These are phyloP conservation scores for Penicillium canariense DNA, from an alignment of 495 filamentous ascomycete genomes.

Conservation along the genomic window DNA sequence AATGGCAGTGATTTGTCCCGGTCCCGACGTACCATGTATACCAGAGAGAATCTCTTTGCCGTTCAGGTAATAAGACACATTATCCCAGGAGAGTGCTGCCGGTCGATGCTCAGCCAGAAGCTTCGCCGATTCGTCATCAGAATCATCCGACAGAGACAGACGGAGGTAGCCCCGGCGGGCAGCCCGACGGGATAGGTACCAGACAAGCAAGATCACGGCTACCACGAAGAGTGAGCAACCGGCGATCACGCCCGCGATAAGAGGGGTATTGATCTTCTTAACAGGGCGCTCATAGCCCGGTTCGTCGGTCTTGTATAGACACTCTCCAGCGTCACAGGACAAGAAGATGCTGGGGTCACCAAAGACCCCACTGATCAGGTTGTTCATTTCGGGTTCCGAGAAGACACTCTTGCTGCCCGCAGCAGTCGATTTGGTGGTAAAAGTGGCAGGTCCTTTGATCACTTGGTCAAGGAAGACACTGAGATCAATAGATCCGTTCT, in stretches of 20 bases:
- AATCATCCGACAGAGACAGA: slow-evolving; percentile 78
- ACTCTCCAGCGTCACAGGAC: slow-evolving; percentile 83
- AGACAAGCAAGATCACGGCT: slow-evolving; percentile 74
- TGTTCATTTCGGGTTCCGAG: slow-evolving; percentile 85
- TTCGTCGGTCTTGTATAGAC: slow-evolving; percentile 85
- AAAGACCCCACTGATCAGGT: slow-evolving; percentile 81
- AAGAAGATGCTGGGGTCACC: slow-evolving; percentile 86
- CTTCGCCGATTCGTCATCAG: slow-evolving; percentile 82
- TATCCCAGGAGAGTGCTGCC: slow-evolving; percentile 82
- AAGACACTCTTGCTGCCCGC: slow-evolving; percentile 68
- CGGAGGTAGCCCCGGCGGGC: slow-evolving; percentile 63
- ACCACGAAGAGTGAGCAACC: slow-evolving; percentile 85
- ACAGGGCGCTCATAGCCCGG: slow-evolving; percentile 86
- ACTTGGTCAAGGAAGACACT: slow-evolving; percentile 75
- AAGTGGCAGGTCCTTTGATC: slow-evolving; percentile 84
- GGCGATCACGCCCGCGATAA: slow-evolving; percentile 93
- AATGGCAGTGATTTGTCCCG: slow-evolving; percentile 91
- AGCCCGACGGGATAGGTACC: slow-evolving; percentile 80
- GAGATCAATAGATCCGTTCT: slow-evolving; percentile 87
- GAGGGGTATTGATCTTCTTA: slow-evolving; percentile 94
- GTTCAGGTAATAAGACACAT: slow-evolving; percentile 82
- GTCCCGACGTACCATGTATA: slow-evolving; percentile 79
- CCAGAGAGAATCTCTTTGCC: slow-evolving; percentile 80
- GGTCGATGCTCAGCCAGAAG: slow-evolving; percentile 89
- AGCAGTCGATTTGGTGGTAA: slow-evolving; percentile 64